These are phyloP conservation scores for Leccinum aurantiacum DNA, from an alignment of 768 basidiomycete species.

Conservation along the genomic window DNA sequence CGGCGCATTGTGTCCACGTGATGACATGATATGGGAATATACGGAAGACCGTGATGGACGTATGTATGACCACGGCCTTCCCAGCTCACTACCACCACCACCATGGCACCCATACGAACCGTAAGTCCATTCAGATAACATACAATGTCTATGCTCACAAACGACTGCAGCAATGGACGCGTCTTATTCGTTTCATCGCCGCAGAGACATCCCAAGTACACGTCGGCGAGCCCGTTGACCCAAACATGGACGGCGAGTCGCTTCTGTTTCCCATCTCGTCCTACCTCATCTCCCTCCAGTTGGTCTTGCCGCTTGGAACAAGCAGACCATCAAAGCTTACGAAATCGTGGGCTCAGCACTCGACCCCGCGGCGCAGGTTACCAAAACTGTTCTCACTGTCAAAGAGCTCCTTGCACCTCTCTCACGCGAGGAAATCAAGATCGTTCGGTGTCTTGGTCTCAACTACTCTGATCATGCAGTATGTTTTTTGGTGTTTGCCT, in stretches of 20 bases:
- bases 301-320: conserved; percentile 53
- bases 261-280: background rate
- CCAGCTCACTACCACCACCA: conserved; percentile 14
- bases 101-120: conserved; percentile 60
- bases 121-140: conserved; percentile 34
- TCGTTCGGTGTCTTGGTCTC: conserved; percentile 75
- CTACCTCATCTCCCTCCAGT: conserved; percentile 42
- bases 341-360: conserved; percentile 73
- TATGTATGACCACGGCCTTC: background rate
- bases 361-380: conserved; percentile 64
- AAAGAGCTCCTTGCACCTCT: conserved; percentile 70
- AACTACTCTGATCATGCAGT: conserved; percentile 88
- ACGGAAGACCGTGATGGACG: conserved; percentile 4
- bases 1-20: conserved; percentile 26
- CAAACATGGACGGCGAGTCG: conserved; percentile 57
- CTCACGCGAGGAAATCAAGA: conserved; percentile 60
- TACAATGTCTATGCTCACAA: background rate
- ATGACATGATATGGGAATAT: conserved; percentile 22
- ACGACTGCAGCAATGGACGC: conserved; percentile 52
- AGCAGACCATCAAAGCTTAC: conserved; percentile 58
- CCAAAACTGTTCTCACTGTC: conserved; percentile 64
- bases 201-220: conserved; percentile 72
- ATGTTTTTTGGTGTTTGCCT: conserved; percentile 18
- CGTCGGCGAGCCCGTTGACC: conserved; percentile 73
- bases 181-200: conserved; percentile 81